These are phyloP conservation scores for Trypethelium eluteriae DNA, from an alignment of 495 filamentous ascomycete genomes.

Conservation along the genomic window DNA sequence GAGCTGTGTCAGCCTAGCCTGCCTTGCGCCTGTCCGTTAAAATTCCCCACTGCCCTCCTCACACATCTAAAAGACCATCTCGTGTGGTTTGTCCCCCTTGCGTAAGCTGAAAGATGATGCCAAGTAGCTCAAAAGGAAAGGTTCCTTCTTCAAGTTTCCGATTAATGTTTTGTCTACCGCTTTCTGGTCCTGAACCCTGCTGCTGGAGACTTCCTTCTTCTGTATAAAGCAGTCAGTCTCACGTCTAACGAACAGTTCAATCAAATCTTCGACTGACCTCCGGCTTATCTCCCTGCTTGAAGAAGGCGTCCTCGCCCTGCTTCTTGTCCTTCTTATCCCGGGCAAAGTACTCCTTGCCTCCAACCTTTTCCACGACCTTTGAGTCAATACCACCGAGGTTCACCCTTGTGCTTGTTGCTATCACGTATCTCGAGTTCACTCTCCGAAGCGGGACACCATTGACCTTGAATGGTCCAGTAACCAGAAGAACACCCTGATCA, in stretches of 20 bases:
- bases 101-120: conserved; percentile 87
- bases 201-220: conserved; percentile 91
- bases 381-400: conserved; percentile 76
- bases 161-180: conserved; percentile 88
- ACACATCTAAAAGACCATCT: conserved; percentile 53
- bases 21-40: neutral
- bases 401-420: conserved; percentile 87
- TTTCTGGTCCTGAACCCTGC: conserved; percentile 94
- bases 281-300: conserved; percentile 93
- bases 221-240: conserved; percentile 37
- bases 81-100: conserved; percentile 96
- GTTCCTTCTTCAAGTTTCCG: conserved; percentile 90
- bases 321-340: conserved; percentile 89
- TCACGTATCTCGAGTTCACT: conserved; percentile 98
- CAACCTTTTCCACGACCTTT: conserved; percentile 76
- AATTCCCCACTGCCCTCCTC: neutral
- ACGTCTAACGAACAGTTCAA: neutral
- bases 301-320: conserved; percentile 90
- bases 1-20: neutral
- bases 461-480: conserved; percentile 99
- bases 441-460: conserved; percentile 97
- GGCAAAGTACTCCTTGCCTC: conserved; percentile 82
- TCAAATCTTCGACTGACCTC: conserved; percentile 57
- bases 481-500: conserved; percentile 90
- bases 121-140: conserved; percentile 80